Evolutionary conservation across 2,329 filamentous ascomycete genomes (phyloP).

Genomic region (Aureobasidium sp.): DNA sequence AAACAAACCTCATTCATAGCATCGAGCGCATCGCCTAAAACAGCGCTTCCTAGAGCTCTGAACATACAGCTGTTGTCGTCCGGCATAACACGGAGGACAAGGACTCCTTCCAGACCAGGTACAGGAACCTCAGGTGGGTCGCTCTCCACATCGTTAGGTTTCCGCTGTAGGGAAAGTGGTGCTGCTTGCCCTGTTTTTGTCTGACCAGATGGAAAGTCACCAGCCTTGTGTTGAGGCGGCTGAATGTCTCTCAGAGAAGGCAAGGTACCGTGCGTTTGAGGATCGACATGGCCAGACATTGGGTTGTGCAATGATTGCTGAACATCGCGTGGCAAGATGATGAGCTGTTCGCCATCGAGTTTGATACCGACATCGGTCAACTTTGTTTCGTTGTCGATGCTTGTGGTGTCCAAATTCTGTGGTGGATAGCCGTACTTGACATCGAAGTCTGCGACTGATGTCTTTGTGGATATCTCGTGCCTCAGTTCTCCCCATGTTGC

Average conservation of each 20-base stretch:
- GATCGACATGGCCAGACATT: constrained; percentile 21
- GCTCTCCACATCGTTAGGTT: constrained; percentile 38
- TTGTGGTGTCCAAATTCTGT: constrained; percentile 56
- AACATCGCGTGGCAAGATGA: constrained; percentile 47
- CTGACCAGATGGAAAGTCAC: constrained; percentile 23
- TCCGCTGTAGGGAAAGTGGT: constrained; percentile 37
- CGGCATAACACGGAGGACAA: constrained; percentile 85
- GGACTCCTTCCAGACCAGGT: constrained; percentile 48
- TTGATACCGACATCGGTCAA: constrained; percentile 53
- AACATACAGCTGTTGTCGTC: constrained; percentile 96
- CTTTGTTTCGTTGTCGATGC: constrained; percentile 42
- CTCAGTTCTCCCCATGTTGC: constrained; percentile 60
- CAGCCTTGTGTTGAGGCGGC: constrained; percentile 23
- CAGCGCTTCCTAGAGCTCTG: constrained; percentile 73
- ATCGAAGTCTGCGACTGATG: constrained; percentile 59
- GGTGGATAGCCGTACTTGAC: constrained; percentile 83
- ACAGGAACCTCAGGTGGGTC: constrained; percentile 58
- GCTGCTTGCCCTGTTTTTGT: constrained; percentile 24
- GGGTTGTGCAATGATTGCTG: constrained; percentile 30
- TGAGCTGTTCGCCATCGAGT: constrained; percentile 62
- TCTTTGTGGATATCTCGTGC: constrained; percentile 54
- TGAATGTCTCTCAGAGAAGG: constrained; percentile 21
- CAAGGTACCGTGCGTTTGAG: constrained; percentile 21
- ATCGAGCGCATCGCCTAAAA: constrained; percentile 58
- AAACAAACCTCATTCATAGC: constrained; percentile 51